Conservation (phyloP, 345 rosid species). For the Eucalyptus erythrocorys region DNA sequence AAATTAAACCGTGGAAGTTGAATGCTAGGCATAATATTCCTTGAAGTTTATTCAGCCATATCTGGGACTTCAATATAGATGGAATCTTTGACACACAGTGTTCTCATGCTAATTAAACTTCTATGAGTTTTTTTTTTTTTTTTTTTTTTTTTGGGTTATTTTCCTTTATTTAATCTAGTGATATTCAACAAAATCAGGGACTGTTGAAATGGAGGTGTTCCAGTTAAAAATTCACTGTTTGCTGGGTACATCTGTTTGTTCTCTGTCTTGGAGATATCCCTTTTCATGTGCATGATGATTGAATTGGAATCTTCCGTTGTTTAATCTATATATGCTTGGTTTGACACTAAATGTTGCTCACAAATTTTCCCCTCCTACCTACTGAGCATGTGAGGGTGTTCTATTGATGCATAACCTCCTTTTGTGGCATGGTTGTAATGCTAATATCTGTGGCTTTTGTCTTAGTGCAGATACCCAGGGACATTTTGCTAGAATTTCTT, state of each 20-base stretch:
- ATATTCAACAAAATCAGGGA: neutral
- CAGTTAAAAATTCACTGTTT: neutral
- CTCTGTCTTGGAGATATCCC: neutral
- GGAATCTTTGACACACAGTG: neutral
- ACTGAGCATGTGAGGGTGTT: neutral
- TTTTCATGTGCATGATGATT: neutral
- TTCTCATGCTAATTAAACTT: neutral
- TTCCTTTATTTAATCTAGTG: neutral
- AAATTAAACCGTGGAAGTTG: neutral
- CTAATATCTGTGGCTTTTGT: neutral
- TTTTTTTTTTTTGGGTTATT: no score
- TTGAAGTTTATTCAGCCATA: neutral
- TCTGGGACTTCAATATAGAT: neutral
- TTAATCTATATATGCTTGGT: neutral
- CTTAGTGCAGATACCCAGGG: constrained; percentile 62
- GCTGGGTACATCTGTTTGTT: neutral
- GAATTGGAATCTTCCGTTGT: neutral
- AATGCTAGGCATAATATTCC: neutral
- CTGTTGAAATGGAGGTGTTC: neutral
- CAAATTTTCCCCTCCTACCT: neutral
- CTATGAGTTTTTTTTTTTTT: neutral
- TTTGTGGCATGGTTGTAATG: neutral
- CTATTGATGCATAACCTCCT: neutral
- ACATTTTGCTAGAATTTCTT: constrained; percentile 66
- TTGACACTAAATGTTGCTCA: neutral